These are phyloP conservation scores for Russula griseocarnosa DNA, from an alignment of 768 basidiomycete genomes.

Conservation along the genomic window DNA sequence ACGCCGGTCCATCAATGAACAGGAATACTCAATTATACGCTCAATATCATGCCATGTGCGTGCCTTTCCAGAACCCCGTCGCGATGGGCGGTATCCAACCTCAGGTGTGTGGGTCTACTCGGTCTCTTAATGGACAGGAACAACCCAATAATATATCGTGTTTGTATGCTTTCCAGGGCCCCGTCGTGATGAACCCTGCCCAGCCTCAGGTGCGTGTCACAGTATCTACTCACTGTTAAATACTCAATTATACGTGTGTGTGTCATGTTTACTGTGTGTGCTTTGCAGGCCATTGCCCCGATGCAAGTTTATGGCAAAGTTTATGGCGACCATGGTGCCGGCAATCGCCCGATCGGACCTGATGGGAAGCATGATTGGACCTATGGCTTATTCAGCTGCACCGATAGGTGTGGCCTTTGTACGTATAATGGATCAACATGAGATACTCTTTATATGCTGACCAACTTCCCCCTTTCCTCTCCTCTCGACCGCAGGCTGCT, in stretches of 20 bases:
- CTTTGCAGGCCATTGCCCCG: background rate
- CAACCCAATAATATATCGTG: too few relatives aligned
- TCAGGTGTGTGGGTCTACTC: too few relatives aligned
- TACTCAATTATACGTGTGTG: too few relatives aligned
- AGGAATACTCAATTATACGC: too few relatives aligned
- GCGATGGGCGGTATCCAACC: background rate
- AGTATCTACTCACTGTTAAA: too few relatives aligned
- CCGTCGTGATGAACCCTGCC: too few relatives aligned
- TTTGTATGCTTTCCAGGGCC: too few relatives aligned
- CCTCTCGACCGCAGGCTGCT: slow-evolving; percentile 33
- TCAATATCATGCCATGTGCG: too few relatives aligned
- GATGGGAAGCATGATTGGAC: slow-evolving; percentile 38
- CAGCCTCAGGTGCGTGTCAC: slow-evolving; percentile 5
- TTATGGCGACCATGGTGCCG: slow-evolving; percentile 28
- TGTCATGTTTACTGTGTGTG: background rate
- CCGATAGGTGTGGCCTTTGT: background rate
- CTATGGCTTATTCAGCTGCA: slow-evolving; percentile 32
- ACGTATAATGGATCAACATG: background rate
- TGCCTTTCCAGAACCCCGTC: too few relatives aligned
- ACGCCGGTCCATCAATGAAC: too few relatives aligned
- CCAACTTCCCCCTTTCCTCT: background rate
- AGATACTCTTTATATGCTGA: background rate
- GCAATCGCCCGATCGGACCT: slow-evolving; percentile 28
- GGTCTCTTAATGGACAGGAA: background rate
- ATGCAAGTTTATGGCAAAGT: background rate